Evolutionary conservation across 192 early-diverging fungal genomes (phyloP).

Genomic region (Coemansia sp.): DNA sequence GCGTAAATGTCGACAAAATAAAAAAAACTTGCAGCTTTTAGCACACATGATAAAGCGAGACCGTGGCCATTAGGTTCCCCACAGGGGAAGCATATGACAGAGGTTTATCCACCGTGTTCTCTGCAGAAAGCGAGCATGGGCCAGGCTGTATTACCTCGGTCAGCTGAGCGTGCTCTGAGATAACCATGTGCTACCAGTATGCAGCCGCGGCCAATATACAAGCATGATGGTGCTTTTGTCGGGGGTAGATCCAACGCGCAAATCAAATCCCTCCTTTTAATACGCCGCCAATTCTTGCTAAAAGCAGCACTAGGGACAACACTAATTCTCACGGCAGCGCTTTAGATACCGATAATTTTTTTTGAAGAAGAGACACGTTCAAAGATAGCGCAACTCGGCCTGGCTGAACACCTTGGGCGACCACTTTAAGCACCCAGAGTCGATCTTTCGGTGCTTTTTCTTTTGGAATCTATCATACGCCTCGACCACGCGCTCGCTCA

Average conservation of each 20-base stretch:
- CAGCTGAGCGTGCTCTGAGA: not conserved
- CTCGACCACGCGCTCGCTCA: conserved; percentile 84
- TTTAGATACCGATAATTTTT: not conserved
- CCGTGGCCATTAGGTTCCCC: not conserved
- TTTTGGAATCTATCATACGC: conserved; percentile 72
- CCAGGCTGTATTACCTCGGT: not conserved
- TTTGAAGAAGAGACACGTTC: not conserved
- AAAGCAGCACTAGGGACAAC: not conserved
- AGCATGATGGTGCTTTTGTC: not conserved
- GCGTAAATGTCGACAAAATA: not conserved
- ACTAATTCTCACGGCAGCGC: not conserved
- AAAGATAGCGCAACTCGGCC: conserved; percentile 72
- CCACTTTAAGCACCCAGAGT: conserved; percentile 76
- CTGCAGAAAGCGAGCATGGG: not conserved
- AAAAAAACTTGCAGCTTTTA: not conserved
- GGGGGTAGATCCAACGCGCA: not conserved
- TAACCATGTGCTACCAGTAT: not conserved
- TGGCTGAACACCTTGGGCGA: conserved; percentile 76
- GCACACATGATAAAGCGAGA: not conserved
- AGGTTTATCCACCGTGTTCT: not conserved
- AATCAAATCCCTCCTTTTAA: not conserved
- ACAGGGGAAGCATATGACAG: not conserved
- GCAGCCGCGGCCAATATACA: not conserved
- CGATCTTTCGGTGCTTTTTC: conserved; percentile 80
- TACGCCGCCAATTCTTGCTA: not conserved